phyloP scores from a whole-genome alignment of 176 grass and related monocot species.

The Musa beccarii region DNA sequence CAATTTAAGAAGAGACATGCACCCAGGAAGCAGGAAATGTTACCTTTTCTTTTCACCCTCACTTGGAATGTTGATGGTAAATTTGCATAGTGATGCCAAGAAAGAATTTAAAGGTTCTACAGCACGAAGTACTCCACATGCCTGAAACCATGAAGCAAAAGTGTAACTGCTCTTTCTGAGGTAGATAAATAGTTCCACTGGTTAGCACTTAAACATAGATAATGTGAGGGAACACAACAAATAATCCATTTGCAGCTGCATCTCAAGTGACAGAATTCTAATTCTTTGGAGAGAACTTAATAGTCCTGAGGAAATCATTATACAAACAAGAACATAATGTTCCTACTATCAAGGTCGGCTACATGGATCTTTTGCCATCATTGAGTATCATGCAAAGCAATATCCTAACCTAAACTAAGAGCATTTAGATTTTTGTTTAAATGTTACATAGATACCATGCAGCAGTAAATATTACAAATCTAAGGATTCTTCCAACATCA shows the following conservation, averaged over 20 bases:
- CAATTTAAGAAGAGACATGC: not conserved
- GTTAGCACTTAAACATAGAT: not conserved
- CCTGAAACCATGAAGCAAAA: conserved; percentile 44
- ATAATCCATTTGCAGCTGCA: not conserved
- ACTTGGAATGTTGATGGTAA: conserved; percentile 89
- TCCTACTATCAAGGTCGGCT: no score
- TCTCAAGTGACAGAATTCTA: not conserved
- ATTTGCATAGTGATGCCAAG: conserved; percentile 97
- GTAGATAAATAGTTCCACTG: not conserved
- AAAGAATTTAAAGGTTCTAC: conserved; percentile 96
- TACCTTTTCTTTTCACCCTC: conserved; percentile 95
- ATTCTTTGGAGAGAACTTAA: not conserved
- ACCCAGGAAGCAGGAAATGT: not conserved
- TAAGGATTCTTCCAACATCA: not conserved
- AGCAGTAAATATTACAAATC: no score
- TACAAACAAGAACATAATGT: not conserved
- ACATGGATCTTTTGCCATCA: no score
- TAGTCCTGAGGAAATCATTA: not conserved
- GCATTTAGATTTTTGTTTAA: no score
- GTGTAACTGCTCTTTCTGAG: not conserved
- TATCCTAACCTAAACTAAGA: no score
- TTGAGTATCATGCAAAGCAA: no score
- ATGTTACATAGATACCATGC: no score
- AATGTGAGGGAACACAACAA: not conserved
- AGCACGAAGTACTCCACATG: conserved; percentile 89